phyloP scores from a whole-genome alignment of 352 stramenopile genomes.

The Bremia lactucae region DNA sequence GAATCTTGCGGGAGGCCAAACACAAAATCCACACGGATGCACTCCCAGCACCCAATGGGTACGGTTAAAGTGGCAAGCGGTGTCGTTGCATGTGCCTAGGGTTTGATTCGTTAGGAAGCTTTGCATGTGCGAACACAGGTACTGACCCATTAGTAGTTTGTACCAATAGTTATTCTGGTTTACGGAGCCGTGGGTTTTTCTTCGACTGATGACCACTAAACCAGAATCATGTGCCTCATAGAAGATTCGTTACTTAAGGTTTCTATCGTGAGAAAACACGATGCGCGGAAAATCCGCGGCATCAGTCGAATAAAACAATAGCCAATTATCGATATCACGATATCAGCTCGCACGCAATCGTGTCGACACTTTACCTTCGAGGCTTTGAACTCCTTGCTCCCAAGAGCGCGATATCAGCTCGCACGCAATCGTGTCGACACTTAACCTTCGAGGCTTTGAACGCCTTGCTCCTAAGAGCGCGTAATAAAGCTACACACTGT shows the following conservation, averaged over 20 bases:
- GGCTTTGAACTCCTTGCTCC: not conserved
- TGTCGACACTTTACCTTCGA: not conserved
- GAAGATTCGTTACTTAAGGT: not conserved
- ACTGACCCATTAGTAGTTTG: not conserved
- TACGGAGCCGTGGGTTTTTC: not conserved
- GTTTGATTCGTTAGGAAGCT: not conserved
- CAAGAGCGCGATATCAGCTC: not conserved
- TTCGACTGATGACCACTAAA: too few relatives aligned
- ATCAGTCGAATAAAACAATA: not conserved
- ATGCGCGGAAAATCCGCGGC: not conserved
- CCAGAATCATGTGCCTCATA: not conserved
- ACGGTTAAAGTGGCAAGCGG: too few relatives aligned
- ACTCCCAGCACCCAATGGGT: too few relatives aligned
- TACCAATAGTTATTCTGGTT: too few relatives aligned
- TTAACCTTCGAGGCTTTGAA: not conserved
- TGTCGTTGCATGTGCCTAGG: too few relatives aligned
- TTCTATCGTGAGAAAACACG: not conserved
- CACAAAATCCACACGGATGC: too few relatives aligned
- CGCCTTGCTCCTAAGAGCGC: not conserved
- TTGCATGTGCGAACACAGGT: not conserved
- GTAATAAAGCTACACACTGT: not conserved
- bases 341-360: not conserved
- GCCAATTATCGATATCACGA: not conserved
- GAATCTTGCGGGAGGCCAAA: too few relatives aligned
- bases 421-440: not conserved